Evolutionary conservation across 495 filamentous ascomycete species (phyloP), one percentile per base, ranked within the genome.

Genomic region (Penicillium arizonense): DNA sequence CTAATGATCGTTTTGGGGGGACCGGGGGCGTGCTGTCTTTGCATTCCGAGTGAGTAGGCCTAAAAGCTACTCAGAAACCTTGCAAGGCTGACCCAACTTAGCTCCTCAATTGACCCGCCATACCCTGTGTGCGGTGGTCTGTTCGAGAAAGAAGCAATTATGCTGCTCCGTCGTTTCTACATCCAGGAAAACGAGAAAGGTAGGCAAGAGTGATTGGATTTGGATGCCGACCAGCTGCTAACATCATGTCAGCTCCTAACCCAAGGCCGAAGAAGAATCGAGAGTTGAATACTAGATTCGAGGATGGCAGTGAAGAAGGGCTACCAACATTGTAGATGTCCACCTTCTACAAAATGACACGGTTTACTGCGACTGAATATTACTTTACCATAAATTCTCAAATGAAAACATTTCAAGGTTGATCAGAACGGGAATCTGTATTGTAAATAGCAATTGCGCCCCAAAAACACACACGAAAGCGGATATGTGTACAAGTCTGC

Each of bases 1-100:
- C 84, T 41, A 98, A 98, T 73, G 94, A 97, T 61, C 86, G 93
- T 40, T 98, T 98, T 74, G 94, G 94, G 13, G 94, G 94, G 26
- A 95, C 89, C 38, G 94, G 95, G 6, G 92, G 94, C 33, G 93
- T 97, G 2, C 79, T 98, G 62, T 82, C 81, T 28, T 77, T 97
- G 24, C 91, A 97, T 67, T 82, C 83, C 37, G 90, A 92, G 81
- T 88, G 48, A 55, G 73, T 67, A 35, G 7, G 38, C 10, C 28
- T 18, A 30, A 18, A 35, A 1, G 23, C 4, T 20, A 23, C 20
- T 35, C 23, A 51, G 50, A 6, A 36, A 42, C 20, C n/a, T 30
- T 50, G 26, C 24, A 21, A 14, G 16, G 23, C 59, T 70, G 37
- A 64, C 44, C 20, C 24, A 23, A 20, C 43, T 47, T 56, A 85